Base-by-base conservation (phyloP, 2,329 filamentous ascomycete species). In the Geoglossum cookeanum region DNA sequence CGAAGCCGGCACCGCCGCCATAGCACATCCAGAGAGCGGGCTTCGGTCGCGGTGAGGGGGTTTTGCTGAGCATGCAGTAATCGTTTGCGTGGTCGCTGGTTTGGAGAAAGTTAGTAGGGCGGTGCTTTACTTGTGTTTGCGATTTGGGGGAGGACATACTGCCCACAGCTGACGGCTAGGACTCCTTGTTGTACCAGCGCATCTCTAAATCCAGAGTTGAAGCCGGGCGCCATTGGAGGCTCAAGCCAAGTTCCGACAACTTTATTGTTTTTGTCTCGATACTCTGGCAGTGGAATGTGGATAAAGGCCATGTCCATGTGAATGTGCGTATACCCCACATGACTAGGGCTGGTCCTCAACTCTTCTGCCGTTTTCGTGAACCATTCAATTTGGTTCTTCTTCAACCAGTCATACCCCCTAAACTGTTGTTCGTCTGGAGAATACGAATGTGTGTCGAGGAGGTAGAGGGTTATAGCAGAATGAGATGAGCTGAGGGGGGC, bases 261-360 rank as follows among this genome's bases (percentile, higher is more conserved):
- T 1, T 72, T 73, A 37, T 84, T 78, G 1, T 78, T 74, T 0
- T 71, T 67, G 55, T 83, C 77, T 44, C 78, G 75, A 65, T 96
- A 96, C 68, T 98, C 92, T 0, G 92, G 90, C 2, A 98, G 74
- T 0, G 92, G 92, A 58, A 98, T 98, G 68, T 98, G 92, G 61
- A 98, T 94, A 67, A 98, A 98, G 0, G 92, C 88, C 68, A 97
- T 80, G 66, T 98, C 86, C 78, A 98, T 87, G 68, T 97, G 92
- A 55, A 89, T 85, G 65, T 92, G 87, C 0, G 85, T 87, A 69
- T 96, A 98, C 64, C 88, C 82, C 60, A 79, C 78, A 67, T 95
- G 90, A 59, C 80, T 80, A 64, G 83, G n/a, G n/a, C n/a, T n/a
- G n/a, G n/a, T 81, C 70, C 87, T 87, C 52, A 96, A 72, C 11